Base-by-base conservation (phyloP, 2,329 filamentous ascomycete species). In the Colletotrichum higginsianum region DNA sequence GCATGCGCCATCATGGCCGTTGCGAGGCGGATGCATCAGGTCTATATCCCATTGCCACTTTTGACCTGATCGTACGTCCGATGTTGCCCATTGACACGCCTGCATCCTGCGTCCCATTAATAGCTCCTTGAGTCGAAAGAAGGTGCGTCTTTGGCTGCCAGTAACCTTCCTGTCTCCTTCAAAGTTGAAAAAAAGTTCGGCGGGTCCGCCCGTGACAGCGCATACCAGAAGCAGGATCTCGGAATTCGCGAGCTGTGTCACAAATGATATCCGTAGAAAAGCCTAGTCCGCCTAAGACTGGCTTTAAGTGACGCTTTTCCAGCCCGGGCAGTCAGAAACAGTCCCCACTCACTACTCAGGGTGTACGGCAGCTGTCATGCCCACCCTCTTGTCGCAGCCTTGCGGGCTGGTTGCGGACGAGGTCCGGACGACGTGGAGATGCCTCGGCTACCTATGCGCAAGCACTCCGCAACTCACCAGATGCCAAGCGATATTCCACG, bases 141-240 rank as follows among this genome's bases (percentile, higher is more conserved):
- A 26, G 44, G 55, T 35, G 30, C 44, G 6, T 26, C 12, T 44
- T 26, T 15, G 50, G n/a, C 18, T 44, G 35, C 61, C 52, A 23
- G 40, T 23, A 44, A 42, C 21, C 8, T 35, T 42, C 15, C 15
- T 44, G 21, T 35, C 44, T 15, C 35, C 44, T 38, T 46, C 18
- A n/a, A 44, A 38, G 26, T 40, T 35, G n/a, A 68, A 40, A 65
- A 40, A 58, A 35, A 52, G 38, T 65, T 65, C 16, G 30, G 9
- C 13, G 5, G 50, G 44, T n/a, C n/a, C 44, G 16, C 13, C 23
- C 35, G 2, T 26, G 26, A 44, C 46, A 11, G 21, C 64, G 40
- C 21, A 52, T 38, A 26, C 44, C 35, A 23, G 44, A 66, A 46
- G 35, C 26, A n/a, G 26, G 12, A 50, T 26, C 44, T 26, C 26